A percentile compares a stretch with the other conserved stretches of the same genome.
Conservation (phyloP, 2,329 filamentous ascomycete genomes). For the Zasmidium angulare region DNA sequence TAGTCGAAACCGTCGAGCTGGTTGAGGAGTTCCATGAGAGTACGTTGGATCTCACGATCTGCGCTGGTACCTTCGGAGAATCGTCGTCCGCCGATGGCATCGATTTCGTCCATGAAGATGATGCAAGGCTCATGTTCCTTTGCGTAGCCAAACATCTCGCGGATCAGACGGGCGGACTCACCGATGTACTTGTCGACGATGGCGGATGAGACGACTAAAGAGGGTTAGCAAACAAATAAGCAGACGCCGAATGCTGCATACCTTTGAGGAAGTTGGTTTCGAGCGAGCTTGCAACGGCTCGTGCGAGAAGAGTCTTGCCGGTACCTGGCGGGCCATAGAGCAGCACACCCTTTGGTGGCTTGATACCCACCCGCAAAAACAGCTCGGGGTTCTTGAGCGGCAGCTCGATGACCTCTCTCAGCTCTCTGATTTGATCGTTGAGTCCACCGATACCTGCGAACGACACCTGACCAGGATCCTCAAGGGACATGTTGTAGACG, state of each 20-base stretch:
- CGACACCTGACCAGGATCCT: conserved; percentile 95
- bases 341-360: conserved; percentile 95
- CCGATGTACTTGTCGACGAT: conserved; percentile 99
- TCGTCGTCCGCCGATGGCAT: conserved; percentile 92
- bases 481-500: conserved; percentile 99
- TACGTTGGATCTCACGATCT: conserved; percentile 96
- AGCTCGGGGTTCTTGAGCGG: conserved; percentile 98
- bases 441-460: conserved; percentile 96
- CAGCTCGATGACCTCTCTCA: conserved; percentile 95
- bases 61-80: conserved; percentile 98
- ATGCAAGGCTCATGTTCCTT: conserved; percentile 99
- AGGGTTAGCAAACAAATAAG: conserved; percentile 3
- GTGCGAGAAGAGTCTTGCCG: conserved; percentile 90
- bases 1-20: conserved; percentile 99
- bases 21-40: conserved; percentile 97
- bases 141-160: conserved; percentile 99
- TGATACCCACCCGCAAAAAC: conserved; percentile 95
- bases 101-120: conserved; percentile 99
- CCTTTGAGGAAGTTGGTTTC: conserved; percentile 99
- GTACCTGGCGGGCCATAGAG: conserved; percentile 96
- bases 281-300: conserved; percentile 91
- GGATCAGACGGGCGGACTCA: conserved; percentile 92
- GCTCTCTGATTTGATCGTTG: conserved; percentile 96
- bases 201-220: conserved; percentile 87
- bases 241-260: conserved; percentile 39